Evolutionary conservation across 75 land plant genomes (phyloP), one percentile per base, ranked within the genome.

Genomic region (Pseudotsuga menziesii): DNA sequence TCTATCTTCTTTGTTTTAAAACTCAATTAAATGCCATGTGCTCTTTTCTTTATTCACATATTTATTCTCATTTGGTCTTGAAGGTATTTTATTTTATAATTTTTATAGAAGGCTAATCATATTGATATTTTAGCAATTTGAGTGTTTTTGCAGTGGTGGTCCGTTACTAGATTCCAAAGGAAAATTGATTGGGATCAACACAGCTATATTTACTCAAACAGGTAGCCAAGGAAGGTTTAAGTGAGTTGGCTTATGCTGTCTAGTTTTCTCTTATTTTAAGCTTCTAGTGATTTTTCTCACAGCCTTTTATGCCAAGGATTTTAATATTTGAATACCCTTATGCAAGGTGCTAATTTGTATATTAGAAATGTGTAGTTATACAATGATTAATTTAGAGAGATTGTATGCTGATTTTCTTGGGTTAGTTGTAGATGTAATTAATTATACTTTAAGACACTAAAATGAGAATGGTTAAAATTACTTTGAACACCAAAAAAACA

Each of bases 151-250:
- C 87, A 96, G 98, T 82, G 97, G 98, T 54, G 98, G 98, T 73
- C 97, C 97, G 61, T 79, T 96, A 76, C 77, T 96, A 75, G 89
- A 96, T 77, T 96, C 98, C 13, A 85, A 86, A 73, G 98, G 98
- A 72, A 88, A 88, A 59, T 67, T 96, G 56, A 90, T 93, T 75
- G 94, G 98, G 22, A 96, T 96, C 57, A 96, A 96, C 74, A 93
- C 98, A 1, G 97, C 98, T 55, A 96, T 96, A 61, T 93, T 91
- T 85, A 96, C 97, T 76, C 89, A 93, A 71, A 94, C 98, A 87
- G 98, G 98, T 90, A 77, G 23, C 55, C 5, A 52, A 22, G 60
- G 26, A 22, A 69, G 52, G 11, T 15, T n/a, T 69, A 36, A 41
- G 12, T 69, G 22, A 8, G 25, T 69, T 41, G 72, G 54, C 54